Evolutionary conservation across 306 rosid genomes (phyloP), one percentile per base, ranked within the genome.

Genomic region (Amphicarpaea edgeworthii): DNA sequence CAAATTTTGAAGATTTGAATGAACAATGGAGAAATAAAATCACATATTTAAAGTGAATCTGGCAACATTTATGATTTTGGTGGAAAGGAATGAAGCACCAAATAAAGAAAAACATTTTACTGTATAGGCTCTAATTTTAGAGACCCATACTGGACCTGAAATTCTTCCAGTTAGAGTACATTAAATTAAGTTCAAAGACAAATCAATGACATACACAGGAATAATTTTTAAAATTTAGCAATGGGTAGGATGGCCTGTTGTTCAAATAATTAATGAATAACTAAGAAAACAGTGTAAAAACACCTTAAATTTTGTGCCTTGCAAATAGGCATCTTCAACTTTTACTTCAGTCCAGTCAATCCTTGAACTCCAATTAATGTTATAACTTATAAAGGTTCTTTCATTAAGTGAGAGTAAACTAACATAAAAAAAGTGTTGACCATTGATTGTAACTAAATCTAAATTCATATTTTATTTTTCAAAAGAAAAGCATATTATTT

Each of bases 1-100:
- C 50, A 81, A 55, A 59, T 40, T 71, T 74, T 38, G 32, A 69
- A 80, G 75, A 67, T 57, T 42, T 73, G 73, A 77, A 59, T 41
- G 75, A 77, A 54, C 40, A 75, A 19, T 12, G 34, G 42, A 72
- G 81, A 68, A 70, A 81, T 23, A 64, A 46, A 83, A 61, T 40
- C 16, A 63, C 15, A 70, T 43, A 30, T 26, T 26, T 41, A 84
- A 59, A 51, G 26, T 38, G 23, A 62, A 37, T 54, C 4, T 32
- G 17, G 32, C 20, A 78, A 58, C n/a, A 37, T 20, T 8, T 53
- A 34, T 58, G 24, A 43, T 72, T 68, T 65, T 1, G 3, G 34
- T 24, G 12, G 19, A 26, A 71, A 62, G 30, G 63, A 23, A 72
- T 37, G 59, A 66, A 55, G 49, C n/a, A 64, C n/a, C 21, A 68